Percentiles rank a stretch among this genome's conserved stretches.
These are phyloP conservation scores for Epichloe hybrida DNA, from an alignment of 2,329 filamentous ascomycete species.

Conservation along the genomic window DNA sequence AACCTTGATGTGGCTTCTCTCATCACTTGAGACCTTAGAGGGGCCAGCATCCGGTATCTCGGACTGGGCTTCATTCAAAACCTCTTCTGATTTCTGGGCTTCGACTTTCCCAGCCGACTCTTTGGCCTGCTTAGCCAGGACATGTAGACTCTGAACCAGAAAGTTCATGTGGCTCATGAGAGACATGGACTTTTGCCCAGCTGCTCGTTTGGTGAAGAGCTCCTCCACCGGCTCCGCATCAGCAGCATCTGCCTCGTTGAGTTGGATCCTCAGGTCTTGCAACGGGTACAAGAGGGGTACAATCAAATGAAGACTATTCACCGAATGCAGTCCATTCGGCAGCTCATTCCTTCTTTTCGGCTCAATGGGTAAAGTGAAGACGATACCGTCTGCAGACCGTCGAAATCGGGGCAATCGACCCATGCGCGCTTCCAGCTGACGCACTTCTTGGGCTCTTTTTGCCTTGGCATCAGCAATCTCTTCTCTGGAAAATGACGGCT, in stretches of 20 bases:
- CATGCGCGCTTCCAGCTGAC: slow-evolving; percentile 64
- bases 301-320: slow-evolving; percentile 53
- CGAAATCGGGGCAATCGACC: slow-evolving; percentile 52
- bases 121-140: slow-evolving; percentile 44
- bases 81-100: slow-evolving; percentile 5
- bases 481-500: slow-evolving; percentile 40
- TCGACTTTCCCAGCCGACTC: slow-evolving; percentile 9
- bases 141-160: slow-evolving; percentile 56
- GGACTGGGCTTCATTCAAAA: not conserved
- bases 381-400: slow-evolving; percentile 54
- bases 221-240: slow-evolving; percentile 52
- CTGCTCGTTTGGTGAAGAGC: slow-evolving; percentile 47
- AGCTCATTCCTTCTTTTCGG: slow-evolving; percentile 47
- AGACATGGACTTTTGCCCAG: slow-evolving; percentile 43
- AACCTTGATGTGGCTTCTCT: slow-evolving; percentile 52
- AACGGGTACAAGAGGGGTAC: slow-evolving; percentile 62
- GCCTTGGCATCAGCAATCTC: slow-evolving; percentile 50
- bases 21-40: slow-evolving; percentile 19
- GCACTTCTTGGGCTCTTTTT: slow-evolving; percentile 50
- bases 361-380: slow-evolving; percentile 58
- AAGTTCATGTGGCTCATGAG: slow-evolving; percentile 66
- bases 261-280: slow-evolving; percentile 49
- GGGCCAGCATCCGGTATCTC: slow-evolving; percentile 5
- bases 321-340: slow-evolving; percentile 42
- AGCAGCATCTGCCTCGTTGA: slow-evolving; percentile 47